Evolutionary conservation across 1,284 basidiomycete genomes (phyloP).

Genomic region (Wallemia hederae): DNA sequence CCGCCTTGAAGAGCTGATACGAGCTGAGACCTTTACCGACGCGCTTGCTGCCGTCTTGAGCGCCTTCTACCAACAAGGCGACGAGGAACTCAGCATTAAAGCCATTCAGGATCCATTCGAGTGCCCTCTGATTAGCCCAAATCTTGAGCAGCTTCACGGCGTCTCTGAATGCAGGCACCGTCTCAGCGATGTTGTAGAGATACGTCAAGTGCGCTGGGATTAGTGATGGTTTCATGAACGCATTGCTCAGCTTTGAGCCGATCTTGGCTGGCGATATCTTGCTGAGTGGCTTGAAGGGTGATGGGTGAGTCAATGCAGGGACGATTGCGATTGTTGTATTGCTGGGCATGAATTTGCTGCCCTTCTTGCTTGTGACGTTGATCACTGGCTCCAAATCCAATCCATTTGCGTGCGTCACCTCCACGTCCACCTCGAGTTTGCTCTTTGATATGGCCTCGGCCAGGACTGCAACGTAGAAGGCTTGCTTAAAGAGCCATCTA

Average conservation of each 20-base stretch:
- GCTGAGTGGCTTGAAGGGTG: conserved; percentile 10
- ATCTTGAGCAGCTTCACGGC: conserved; percentile 52
- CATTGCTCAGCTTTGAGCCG: conserved; percentile 21
- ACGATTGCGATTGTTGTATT: conserved; percentile 43
- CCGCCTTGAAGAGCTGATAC: conserved; percentile 58
- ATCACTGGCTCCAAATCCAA: conserved; percentile 41
- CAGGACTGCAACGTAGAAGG: conserved; percentile 62
- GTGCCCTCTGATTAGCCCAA: conserved; percentile 71
- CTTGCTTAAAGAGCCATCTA: conserved; percentile 74
- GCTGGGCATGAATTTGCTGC: conserved; percentile 11
- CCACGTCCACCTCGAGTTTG: conserved; percentile 26
- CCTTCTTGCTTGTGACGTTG: conserved; percentile 27
- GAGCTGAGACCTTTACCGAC: conserved; percentile 45
- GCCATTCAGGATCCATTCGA: conserved; percentile 16
- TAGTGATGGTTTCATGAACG: conserved; percentile 33
- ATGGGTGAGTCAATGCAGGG: conserved; percentile 28
- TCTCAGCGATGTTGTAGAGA: conserved; percentile 32
- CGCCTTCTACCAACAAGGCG: conserved; percentile 39
- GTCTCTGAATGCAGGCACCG: conserved; percentile 36
- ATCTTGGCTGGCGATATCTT: conserved; percentile 9
- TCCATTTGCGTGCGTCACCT: conserved; percentile 29
- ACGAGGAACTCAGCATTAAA: conserved; percentile 21
- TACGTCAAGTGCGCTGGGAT: conserved; percentile 38
- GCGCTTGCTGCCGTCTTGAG: conserved; percentile 20
- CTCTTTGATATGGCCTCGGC: conserved; percentile 27